Evolutionary conservation across 495 filamentous ascomycete species (phyloP).

Genomic region (Lophium mytilinum): DNA sequence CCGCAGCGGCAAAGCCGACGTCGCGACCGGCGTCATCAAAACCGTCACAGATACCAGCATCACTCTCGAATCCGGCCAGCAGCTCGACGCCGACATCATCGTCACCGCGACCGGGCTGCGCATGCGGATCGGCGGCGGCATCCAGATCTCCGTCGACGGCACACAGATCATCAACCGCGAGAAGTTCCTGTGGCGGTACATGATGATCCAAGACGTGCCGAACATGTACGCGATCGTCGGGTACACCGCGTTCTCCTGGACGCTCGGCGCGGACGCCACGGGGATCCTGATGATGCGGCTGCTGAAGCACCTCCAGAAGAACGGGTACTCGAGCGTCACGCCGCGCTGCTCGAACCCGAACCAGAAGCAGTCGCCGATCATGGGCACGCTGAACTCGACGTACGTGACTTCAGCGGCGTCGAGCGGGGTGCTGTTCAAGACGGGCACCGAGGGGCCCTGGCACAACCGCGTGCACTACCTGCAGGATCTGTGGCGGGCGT

Average conservation of each 20-base stretch:
- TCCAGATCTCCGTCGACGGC: slow-evolving; percentile 49
- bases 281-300: slow-evolving; percentile 41
- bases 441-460: background rate
- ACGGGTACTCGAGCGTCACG: slow-evolving; percentile 31
- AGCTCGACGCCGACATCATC: slow-evolving; percentile 60
- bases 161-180: slow-evolving; percentile 38
- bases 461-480: background rate
- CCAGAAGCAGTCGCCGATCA: background rate
- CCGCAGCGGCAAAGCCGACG: slow-evolving; percentile 45
- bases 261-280: slow-evolving; percentile 49
- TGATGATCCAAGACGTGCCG: slow-evolving; percentile 53
- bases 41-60: slow-evolving; percentile 53
- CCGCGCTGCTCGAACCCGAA: background rate
- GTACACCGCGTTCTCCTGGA: slow-evolving; percentile 53
- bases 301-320: slow-evolving; percentile 37
- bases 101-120: slow-evolving; percentile 67
- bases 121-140: slow-evolving; percentile 45
- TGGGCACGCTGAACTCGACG: background rate
- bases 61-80: slow-evolving; percentile 45
- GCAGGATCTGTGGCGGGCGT: background rate
- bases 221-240: slow-evolving; percentile 50
- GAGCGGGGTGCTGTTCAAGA: background rate
- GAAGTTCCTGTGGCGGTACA: slow-evolving; percentile 50
- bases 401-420: background rate
- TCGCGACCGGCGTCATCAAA: slow-evolving; percentile 65